Evolutionary conservation across 1,139 yeast species (phyloP), one percentile per base, ranked within the genome.

Genomic region (Suhomyces atakaporum): DNA sequence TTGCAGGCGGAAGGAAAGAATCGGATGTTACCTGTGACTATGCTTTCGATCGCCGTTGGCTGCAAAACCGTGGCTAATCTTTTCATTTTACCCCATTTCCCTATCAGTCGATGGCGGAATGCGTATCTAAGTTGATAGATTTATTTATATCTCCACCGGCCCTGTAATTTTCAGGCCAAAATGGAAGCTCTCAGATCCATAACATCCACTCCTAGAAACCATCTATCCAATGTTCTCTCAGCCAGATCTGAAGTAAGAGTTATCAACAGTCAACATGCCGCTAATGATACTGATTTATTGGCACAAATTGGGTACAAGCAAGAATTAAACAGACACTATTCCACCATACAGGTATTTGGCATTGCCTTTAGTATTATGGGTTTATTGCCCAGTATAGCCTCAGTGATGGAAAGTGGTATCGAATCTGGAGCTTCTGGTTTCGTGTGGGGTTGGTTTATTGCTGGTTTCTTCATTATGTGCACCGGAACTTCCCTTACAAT

Each of bases 361-460:
- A 72, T 75, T 31, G 77, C 79, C 1, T 74, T 72, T 42, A 66
- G 75, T 13, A 74, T 75, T 40, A 75, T 75, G 79, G 79, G 78
- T 3, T 54, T 75, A 27, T 54, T 74, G 18, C 79, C 79, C 3
- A 64, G 73, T 18, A 66, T 74, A 39, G 62, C 73, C 1, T 67
- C 75, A 0, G 55, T 63, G 19, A 45, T 70, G 4, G 53, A 53
- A 11, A 43, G 61, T 5, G 77, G 77, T 7, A 35, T 51, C 36
- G 62, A 73, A 14, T 78, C 78, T 12, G 82, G 82, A 2, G 73
- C 79, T 3, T 77, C 72, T 11, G 74, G 83, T 4, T 67, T 79
- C 16, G 75, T 80, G 13, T 83, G 88, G 87, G 86, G 88, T 36
- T 84, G 88, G 87, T 69, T 81, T 39, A 64, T 73, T 34, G 75